phyloP scores from a whole-genome alignment of 768 basidiomycete species.

The Suillus decipiens region DNA sequence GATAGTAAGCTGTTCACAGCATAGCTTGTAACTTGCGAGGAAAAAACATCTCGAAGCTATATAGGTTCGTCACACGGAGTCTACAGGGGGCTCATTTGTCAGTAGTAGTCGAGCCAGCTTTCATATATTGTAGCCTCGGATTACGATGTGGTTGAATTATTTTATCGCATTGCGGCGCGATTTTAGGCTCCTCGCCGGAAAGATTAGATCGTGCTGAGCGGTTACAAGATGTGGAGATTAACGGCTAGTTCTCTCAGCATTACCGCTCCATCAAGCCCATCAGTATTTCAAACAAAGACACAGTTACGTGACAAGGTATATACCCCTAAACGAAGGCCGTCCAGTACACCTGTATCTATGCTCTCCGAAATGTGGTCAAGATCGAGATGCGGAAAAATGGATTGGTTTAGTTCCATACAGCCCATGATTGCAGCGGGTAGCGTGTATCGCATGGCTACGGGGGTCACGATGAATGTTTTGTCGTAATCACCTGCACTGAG shows the following conservation, averaged over 20 bases:
- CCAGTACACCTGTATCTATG: constrained; percentile 26
- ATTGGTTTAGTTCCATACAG: constrained; percentile 26
- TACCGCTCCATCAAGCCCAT: neutral
- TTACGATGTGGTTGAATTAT: neutral
- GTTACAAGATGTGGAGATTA: neutral
- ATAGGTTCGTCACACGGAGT: neutral
- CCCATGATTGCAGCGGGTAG: constrained; percentile 19
- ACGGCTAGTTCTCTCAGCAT: neutral
- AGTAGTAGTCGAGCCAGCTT: neutral
- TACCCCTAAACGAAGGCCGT: constrained; percentile 36
- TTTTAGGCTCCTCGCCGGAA: neutral
- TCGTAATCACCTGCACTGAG: constrained; percentile 17
- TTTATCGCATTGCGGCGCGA: neutral
- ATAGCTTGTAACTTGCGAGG: neutral
- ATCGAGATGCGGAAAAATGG: constrained; percentile 40
- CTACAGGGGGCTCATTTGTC: neutral
- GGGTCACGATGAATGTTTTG: constrained; percentile 32
- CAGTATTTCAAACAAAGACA: neutral
- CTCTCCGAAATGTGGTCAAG: constrained; percentile 39
- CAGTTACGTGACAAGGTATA: constrained; percentile 26
- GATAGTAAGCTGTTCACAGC: too few species aligned
- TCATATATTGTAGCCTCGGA: neutral
- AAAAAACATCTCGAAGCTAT: neutral
- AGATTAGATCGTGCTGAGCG: neutral
- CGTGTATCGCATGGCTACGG: constrained; percentile 27